Percentiles rank a stretch among this genome's conserved stretches.
phyloP scores from a whole-genome alignment of 2,329 filamentous ascomycete species.

The Talaromyces islandicus region DNA sequence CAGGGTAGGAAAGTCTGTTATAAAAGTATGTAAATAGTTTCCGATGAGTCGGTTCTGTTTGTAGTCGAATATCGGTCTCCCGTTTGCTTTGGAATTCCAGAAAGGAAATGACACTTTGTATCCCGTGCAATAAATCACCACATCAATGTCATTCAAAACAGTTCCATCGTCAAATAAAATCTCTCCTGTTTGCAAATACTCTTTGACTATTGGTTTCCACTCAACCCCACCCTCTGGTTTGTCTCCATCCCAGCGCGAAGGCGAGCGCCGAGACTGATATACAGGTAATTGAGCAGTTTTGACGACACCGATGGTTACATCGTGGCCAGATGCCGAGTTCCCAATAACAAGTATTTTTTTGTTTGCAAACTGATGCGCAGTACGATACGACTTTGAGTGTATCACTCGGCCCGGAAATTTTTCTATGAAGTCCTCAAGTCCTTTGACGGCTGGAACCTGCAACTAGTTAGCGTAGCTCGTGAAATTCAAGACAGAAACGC shows the following conservation, averaged over 20 bases:
- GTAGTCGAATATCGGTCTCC: conserved; percentile 47
- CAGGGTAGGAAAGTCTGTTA: conserved; percentile 44
- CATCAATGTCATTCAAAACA: conserved; percentile 46
- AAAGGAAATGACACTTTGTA: conserved; percentile 41
- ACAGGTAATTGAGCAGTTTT: conserved; percentile 39
- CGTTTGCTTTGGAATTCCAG: conserved; percentile 47
- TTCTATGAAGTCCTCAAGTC: conserved; percentile 35
- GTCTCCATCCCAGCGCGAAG: conserved; percentile 47
- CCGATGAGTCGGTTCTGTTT: conserved; percentile 36
- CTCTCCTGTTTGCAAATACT: conserved; percentile 36
- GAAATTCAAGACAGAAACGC: conserved; percentile 5
- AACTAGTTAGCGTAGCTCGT: neutral
- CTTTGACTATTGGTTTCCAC: conserved; percentile 50
- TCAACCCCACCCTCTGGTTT: conserved; percentile 42
- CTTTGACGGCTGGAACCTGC: conserved; percentile 43
- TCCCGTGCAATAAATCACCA: conserved; percentile 58
- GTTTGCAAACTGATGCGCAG: conserved; percentile 25
- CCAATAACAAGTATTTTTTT: conserved; percentile 54
- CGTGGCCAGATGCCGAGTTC: conserved; percentile 55
- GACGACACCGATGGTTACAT: conserved; percentile 49
- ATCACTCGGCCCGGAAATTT: conserved; percentile 36
- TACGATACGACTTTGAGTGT: conserved; percentile 45
- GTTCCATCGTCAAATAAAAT: conserved; percentile 52
- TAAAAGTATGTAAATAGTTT: conserved; percentile 50
- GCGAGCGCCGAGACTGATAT: conserved; percentile 48